Conservation (phyloP, 139 green algal species). For the Nannochloris sp. region DNA sequence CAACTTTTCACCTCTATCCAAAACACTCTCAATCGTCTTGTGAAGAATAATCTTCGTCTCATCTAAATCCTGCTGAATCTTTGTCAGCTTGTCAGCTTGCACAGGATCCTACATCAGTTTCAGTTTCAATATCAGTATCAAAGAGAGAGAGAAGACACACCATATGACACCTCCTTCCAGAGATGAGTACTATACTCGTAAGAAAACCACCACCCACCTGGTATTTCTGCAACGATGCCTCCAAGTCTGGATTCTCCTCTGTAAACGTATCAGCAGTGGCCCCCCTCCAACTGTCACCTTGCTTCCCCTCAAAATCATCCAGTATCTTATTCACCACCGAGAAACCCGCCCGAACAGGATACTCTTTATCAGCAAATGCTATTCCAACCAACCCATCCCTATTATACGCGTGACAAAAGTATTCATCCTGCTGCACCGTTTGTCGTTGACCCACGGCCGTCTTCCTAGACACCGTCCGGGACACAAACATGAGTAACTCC, state of each 20-base stretch:
- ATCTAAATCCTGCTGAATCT: conserved; percentile 95
- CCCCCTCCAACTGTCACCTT: conserved; percentile 56
- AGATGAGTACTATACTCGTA: not conserved
- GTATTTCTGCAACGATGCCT: conserved; percentile 77
- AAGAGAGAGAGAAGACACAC: too few species aligned
- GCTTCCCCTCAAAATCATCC: conserved; percentile 48
- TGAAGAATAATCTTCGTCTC: conserved; percentile 90
- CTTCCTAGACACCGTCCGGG: conserved; percentile 82
- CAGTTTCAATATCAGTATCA: too few species aligned
- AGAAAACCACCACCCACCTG: conserved; percentile 42
- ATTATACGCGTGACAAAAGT: conserved; percentile 89
- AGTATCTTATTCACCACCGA: conserved; percentile 81
- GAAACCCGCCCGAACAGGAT: conserved; percentile 88
- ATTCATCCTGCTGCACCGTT: conserved; percentile 82
- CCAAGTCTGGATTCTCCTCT: conserved; percentile 42
- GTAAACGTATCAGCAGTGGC: conserved; percentile 45
- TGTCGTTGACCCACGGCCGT: conserved; percentile 51
- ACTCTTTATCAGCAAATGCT: conserved; percentile 83
- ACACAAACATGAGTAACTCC: conserved; percentile 91
- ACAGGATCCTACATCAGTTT: conserved; percentile 64
- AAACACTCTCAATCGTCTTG: conserved; percentile 96
- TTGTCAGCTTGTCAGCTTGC: conserved; percentile 92
- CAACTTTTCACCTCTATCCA: conserved; percentile 94
- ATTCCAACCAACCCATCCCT: conserved; percentile 80
- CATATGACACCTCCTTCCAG: not conserved